phyloP scores from a whole-genome alignment of 2,329 filamentous ascomycete genomes.

The Penicillium palitans region DNA sequence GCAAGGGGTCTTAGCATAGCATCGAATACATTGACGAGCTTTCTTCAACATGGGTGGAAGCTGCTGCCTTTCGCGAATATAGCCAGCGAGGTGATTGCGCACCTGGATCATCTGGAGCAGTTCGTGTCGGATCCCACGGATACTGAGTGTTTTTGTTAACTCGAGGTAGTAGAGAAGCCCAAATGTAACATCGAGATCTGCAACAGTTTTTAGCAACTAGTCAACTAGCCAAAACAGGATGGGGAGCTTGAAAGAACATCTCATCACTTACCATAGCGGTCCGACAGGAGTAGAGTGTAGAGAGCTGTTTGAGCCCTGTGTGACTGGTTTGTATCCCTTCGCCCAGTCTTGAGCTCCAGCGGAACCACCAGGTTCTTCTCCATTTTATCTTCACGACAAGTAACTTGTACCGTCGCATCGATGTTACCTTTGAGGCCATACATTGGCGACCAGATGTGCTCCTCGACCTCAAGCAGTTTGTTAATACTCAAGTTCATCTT shows the following conservation, averaged over 20 bases:
- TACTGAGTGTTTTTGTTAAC: slow-evolving; percentile 78
- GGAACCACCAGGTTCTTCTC: slow-evolving; percentile 76
- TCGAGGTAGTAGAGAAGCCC: slow-evolving; percentile 96
- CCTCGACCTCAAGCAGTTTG: slow-evolving; percentile 93
- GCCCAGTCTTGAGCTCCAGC: slow-evolving; percentile 94
- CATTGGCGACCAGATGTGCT: slow-evolving; percentile 97
- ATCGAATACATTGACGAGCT: slow-evolving; percentile 77
- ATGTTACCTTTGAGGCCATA: slow-evolving; percentile 98
- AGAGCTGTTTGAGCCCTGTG: slow-evolving; percentile 93
- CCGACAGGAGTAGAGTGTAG: slow-evolving; percentile 88
- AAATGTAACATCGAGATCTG: slow-evolving; percentile 83
- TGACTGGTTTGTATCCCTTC: slow-evolving; percentile 70
- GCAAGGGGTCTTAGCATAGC: slow-evolving; percentile 87
- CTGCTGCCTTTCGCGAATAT: slow-evolving; percentile 76
- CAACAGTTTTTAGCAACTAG: slow-evolving; percentile 19
- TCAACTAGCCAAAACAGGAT: background rate
- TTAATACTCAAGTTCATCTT: slow-evolving; percentile 80
- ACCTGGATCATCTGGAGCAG: slow-evolving; percentile 96
- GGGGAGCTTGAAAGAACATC: background rate
- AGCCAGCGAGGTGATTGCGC: slow-evolving; percentile 83
- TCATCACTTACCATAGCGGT: slow-evolving; percentile 68
- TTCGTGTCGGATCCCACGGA: slow-evolving; percentile 82
- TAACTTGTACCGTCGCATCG: slow-evolving; percentile 90
- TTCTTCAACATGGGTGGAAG: slow-evolving; percentile 84
- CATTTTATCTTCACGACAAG: slow-evolving; percentile 69